phyloP scores from a whole-genome alignment of 768 basidiomycete genomes.

The Tylopilus sp. region DNA sequence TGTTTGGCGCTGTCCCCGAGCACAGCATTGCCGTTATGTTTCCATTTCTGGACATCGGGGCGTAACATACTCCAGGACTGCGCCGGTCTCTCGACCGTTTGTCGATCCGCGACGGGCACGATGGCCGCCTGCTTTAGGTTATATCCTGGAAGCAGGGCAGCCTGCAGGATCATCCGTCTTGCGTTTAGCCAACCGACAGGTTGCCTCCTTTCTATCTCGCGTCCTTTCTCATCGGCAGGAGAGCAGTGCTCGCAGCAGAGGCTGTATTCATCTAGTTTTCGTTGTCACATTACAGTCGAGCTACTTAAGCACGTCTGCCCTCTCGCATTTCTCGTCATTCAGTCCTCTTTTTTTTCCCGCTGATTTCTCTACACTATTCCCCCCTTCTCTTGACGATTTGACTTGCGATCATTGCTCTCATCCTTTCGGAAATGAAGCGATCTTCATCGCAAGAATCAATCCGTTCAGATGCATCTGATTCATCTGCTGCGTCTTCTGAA shows the following conservation, averaged over 20 bases:
- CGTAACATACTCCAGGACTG: constrained; percentile 18
- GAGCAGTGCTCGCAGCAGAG: constrained; percentile 13
- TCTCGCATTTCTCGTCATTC: not conserved
- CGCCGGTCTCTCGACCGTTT: constrained; percentile 9
- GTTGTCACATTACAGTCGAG: constrained; percentile 1
- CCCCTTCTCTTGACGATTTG: too few species aligned
- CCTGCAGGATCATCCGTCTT: constrained; percentile 2
- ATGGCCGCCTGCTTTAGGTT: constrained; percentile 5
- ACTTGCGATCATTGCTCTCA: not conserved
- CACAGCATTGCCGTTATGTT: constrained; percentile 27
- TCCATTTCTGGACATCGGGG: constrained; percentile 25
- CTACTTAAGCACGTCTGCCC: constrained; percentile 21
- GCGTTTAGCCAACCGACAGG: not conserved
- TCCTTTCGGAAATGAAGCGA: constrained; percentile 10
- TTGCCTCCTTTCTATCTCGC: not conserved
- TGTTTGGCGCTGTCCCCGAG: constrained; percentile 6
- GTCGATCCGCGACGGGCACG: constrained; percentile 13
- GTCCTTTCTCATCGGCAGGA: constrained; percentile 10
- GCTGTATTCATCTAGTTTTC: constrained; percentile 4
- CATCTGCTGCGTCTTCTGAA: constrained; percentile 33
- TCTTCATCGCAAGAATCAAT: constrained; percentile 17
- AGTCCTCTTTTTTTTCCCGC: not conserved
- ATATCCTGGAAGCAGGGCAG: constrained; percentile 12
- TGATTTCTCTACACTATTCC: too few species aligned
- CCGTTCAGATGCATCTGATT: constrained; percentile 26